phyloP scores from a whole-genome alignment of 805 yeast genomes.

The Teunomyces lycoperdinae region DNA sequence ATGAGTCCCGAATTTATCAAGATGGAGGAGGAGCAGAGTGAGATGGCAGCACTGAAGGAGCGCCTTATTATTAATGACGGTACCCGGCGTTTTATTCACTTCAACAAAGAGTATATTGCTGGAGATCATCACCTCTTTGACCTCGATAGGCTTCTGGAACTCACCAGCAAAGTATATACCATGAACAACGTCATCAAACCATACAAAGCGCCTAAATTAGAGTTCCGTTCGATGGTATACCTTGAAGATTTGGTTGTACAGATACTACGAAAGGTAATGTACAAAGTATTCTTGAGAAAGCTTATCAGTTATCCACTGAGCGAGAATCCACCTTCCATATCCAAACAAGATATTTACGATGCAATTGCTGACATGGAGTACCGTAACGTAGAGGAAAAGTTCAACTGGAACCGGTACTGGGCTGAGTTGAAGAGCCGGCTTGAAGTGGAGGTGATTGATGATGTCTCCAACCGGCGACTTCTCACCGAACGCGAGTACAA shows the following conservation, averaged over 20 bases:
- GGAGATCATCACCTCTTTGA: neutral
- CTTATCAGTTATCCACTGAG: neutral
- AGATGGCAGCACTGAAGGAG: slow-evolving; percentile 20
- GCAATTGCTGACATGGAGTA: slow-evolving; percentile 4
- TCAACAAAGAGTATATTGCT: neutral
- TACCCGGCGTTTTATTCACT: slow-evolving; percentile 1
- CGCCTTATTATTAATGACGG: slow-evolving; percentile 6
- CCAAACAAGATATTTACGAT: neutral
- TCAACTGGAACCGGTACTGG: slow-evolving; percentile 10
- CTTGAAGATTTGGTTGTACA: slow-evolving; percentile 10
- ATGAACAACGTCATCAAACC: neutral
- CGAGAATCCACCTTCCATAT: neutral
- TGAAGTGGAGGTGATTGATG: slow-evolving; percentile 6
- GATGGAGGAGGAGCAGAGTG: slow-evolving; percentile 44
- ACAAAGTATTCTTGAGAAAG: neutral
- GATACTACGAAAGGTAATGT: slow-evolving; percentile 7
- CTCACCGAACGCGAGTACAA: slow-evolving; percentile 6
- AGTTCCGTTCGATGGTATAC: slow-evolving; percentile 5
- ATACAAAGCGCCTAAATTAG: slow-evolving; percentile 1
- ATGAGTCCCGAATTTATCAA: slow-evolving; percentile 42
- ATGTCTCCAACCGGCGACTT: slow-evolving; percentile 5
- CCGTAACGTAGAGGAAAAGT: neutral
- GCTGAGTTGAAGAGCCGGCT: slow-evolving; percentile 4
- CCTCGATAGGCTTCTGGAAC: neutral
- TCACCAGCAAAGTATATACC: neutral